Evolutionary conservation across 2,329 filamentous ascomycete genomes (phyloP), one percentile per base, ranked within the genome.

Genomic region (Pseudovirgaria hyperparasitica): DNA sequence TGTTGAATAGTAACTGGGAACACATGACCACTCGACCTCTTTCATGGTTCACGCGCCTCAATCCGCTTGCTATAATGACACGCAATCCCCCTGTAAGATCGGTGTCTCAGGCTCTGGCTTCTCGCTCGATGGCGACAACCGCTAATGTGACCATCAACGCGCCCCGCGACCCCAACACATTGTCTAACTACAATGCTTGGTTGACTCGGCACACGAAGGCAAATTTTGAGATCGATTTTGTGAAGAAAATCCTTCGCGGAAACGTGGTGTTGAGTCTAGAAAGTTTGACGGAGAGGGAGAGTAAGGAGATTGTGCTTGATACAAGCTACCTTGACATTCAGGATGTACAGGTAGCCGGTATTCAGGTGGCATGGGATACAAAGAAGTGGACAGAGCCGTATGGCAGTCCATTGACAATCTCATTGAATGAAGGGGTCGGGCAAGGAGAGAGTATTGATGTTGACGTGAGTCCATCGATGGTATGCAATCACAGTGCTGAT

Each of bases 111-210:
- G 50, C 48, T 3, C 48, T 52, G 42, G 40, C 46, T 11, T 47
- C 42, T 21, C 50, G 46, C 34, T 53, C 45, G n/a, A 55, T 58
- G 50, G 48, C 49, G 21, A 43, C 39, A 15, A 42, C 45, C 21
- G 38, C 41, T 2, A 35, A 46, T 33, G 34, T 46, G 15, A 41
- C 45, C 21, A 59, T 62, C 38, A 54, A 51, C 22, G 50, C 52
- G 23, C 59, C 64, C 26, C 72, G 82, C 46, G 87, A 96, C 58
- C 85, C 85, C 28, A 92, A 85, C 54, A 94, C 90, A 15, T 60
- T 90, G 32, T 80, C 82, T 49, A 96, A 96, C 62, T 94, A 94
- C 57, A 75, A 82, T 54, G 75, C 78, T 30, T 94, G 84, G 75
- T 65, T 72, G 34, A 93, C 82, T 11, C 75, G 69, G 50, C 85